A percentile compares a stretch with the other conserved stretches of the same genome.
phyloP scores from a whole-genome alignment of 345 rosid genomes.

The Firmiana major region DNA sequence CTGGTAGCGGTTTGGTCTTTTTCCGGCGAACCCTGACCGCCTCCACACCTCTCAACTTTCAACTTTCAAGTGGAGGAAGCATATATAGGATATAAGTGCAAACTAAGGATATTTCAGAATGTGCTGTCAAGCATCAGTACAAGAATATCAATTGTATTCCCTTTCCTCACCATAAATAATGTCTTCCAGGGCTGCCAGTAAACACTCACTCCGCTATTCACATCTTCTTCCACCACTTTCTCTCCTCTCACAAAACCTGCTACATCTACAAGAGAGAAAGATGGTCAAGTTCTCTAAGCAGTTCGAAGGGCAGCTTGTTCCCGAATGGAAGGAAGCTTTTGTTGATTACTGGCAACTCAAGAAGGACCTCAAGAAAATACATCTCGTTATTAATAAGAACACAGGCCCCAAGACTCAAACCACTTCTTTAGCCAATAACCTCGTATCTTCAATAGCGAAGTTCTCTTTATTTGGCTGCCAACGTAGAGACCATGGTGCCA shows the following conservation, averaged over 20 bases:
- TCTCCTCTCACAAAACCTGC: conserved; percentile 10
- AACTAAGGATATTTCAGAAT: conserved; percentile 54
- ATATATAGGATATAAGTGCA: conserved; percentile 29
- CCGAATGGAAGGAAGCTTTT: conserved; percentile 98
- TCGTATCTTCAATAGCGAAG: conserved; percentile 47
- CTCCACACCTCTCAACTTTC: background rate
- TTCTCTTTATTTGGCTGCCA: conserved; percentile 43
- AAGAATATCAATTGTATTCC: conserved; percentile 24
- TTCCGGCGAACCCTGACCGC: conserved; percentile 40
- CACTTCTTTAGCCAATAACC: conserved; percentile 25
- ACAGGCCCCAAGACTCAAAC: conserved; percentile 8
- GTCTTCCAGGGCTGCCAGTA: conserved; percentile 28
- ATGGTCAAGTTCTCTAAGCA: conserved; percentile 94
- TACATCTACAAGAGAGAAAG: background rate
- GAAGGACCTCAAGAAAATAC: conserved; percentile 68
- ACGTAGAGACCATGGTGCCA: conserved; percentile 50
- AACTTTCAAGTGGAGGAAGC: conserved; percentile 56
- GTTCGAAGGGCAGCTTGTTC: conserved; percentile 89
- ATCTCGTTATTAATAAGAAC: conserved; percentile 25
- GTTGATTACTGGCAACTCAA: conserved; percentile 93
- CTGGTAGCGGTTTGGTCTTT: conserved; percentile 23
- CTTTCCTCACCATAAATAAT: conserved; percentile 53
- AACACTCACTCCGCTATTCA: conserved; percentile 35
- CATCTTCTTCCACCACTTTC: conserved; percentile 9
- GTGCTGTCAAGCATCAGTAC: conserved; percentile 44